Percentiles rank a stretch among this genome's conserved stretches.
Conservation (phyloP, 1,139 yeast species). For the Geotrichum restrictum region DNA sequence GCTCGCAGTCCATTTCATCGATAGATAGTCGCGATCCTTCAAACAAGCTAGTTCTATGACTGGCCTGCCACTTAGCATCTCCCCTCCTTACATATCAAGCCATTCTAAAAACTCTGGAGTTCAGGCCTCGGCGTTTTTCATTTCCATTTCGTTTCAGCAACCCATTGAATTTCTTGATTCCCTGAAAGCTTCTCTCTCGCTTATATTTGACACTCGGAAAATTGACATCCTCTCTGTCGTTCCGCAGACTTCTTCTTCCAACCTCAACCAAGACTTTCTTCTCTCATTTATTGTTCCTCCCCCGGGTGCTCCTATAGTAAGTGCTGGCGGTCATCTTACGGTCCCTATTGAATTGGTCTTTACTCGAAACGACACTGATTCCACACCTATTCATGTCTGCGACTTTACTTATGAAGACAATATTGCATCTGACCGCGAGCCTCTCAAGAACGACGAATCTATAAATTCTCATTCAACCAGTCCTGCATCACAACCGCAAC, state of each 20-base stretch:
- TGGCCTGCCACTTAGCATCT: neutral
- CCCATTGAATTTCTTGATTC: neutral
- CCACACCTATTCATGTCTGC: constrained; percentile 1
- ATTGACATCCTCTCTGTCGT: neutral
- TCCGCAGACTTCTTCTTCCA: neutral
- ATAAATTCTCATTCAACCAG: neutral
- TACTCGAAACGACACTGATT: neutral
- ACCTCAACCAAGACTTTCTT: neutral
- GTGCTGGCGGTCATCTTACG: too few relatives aligned
- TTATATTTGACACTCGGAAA: neutral
- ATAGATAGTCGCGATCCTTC: neutral
- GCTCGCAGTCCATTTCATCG: neutral
- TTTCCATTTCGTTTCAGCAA: constrained; percentile 1
- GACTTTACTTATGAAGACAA: neutral
- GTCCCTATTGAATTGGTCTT: neutral
- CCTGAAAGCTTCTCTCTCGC: neutral
- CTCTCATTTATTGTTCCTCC: constrained; percentile 1
- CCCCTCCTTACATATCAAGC: neutral
- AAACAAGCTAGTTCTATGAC: neutral
- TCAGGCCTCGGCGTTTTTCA: neutral
- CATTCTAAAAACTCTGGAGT: neutral
- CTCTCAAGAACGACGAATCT: neutral
- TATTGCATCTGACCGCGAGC: too few relatives aligned
- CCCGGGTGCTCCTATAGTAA: neutral
- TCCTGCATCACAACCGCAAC: neutral